These are phyloP conservation scores for Ceratobasidium sp. DNA, from an alignment of 1,284 basidiomycete genomes.

Conservation along the genomic window DNA sequence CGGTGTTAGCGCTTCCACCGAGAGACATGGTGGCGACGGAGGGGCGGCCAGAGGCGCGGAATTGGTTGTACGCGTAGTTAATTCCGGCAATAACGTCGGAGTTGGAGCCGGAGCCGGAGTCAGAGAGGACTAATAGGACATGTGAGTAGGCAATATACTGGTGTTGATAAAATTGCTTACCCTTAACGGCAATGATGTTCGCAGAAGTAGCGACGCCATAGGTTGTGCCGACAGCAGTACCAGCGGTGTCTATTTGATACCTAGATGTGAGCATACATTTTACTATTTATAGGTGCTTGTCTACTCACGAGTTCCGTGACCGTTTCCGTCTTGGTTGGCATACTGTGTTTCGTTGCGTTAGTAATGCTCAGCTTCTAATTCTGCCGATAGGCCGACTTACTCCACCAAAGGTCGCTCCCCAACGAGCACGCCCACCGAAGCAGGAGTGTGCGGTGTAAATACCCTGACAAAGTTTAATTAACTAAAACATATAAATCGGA, in stretches of 20 bases:
- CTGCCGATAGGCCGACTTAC: not conserved
- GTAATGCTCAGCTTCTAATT: not conserved
- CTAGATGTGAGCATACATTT: not conserved
- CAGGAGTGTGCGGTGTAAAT: constrained; percentile 7
- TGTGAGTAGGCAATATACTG: not conserved
- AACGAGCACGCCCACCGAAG: constrained; percentile 23
- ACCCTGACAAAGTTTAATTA: not conserved
- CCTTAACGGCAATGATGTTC: constrained; percentile 95
- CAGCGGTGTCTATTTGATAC: constrained; percentile 8
- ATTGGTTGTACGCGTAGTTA: constrained; percentile 81
- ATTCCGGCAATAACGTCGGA: constrained; percentile 92
- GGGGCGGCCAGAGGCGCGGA: constrained; percentile 10
- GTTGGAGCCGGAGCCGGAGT: constrained; percentile 94
- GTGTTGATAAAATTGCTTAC: not conserved
- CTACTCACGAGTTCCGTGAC: constrained; percentile 22
- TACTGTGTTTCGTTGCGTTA: not conserved
- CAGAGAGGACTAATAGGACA: constrained; percentile 73
- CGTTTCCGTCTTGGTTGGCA: constrained; percentile 30
- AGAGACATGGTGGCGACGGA: constrained; percentile 48
- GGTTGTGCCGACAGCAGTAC: not conserved
- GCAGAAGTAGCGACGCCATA: constrained; percentile 62
- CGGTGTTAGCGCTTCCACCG: constrained; percentile 34
- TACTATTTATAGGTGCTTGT: not conserved
- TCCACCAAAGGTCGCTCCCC: constrained; percentile 26
- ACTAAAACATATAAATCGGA: not conserved